phyloP scores from a whole-genome alignment of 169 alveolate species.

The Perkinsus olseni region DNA sequence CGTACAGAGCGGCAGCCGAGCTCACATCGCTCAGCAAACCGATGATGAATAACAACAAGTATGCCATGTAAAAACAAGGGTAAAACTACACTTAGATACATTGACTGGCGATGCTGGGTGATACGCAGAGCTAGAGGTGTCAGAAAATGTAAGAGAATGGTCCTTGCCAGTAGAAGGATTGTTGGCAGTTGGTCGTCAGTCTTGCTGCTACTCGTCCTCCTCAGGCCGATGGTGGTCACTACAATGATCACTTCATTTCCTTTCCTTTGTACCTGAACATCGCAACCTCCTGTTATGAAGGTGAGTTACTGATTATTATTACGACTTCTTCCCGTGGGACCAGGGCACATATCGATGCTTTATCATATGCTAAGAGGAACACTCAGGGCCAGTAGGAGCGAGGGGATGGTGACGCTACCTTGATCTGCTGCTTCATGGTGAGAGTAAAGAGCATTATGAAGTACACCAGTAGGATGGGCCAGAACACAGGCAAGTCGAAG shows the following conservation, averaged over 20 bases:
- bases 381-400: too few relatives aligned
- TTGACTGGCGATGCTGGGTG: neutral
- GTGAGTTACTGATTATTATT: neutral
- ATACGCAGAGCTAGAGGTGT: neutral
- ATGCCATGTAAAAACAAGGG: neutral
- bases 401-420: neutral
- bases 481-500: conserved; percentile 68
- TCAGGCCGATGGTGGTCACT: neutral
- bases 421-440: conserved; percentile 67
- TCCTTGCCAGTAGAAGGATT: neutral
- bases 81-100: neutral
- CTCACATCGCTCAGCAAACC: neutral
- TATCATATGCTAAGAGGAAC: conserved; percentile 27
- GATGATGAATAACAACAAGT: neutral
- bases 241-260: neutral
- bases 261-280: neutral
- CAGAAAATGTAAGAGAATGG: neutral
- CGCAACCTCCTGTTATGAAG: neutral
- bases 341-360: conserved; percentile 37
- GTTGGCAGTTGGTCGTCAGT: too few relatives aligned
- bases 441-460: conserved; percentile 61
- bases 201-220: too few relatives aligned
- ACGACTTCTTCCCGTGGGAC: conserved; percentile 38
- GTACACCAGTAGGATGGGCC: conserved; percentile 72
- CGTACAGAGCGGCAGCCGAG: neutral